phyloP scores from a whole-genome alignment of 2,329 filamentous ascomycete genomes.

The Exophiala calicioides region DNA sequence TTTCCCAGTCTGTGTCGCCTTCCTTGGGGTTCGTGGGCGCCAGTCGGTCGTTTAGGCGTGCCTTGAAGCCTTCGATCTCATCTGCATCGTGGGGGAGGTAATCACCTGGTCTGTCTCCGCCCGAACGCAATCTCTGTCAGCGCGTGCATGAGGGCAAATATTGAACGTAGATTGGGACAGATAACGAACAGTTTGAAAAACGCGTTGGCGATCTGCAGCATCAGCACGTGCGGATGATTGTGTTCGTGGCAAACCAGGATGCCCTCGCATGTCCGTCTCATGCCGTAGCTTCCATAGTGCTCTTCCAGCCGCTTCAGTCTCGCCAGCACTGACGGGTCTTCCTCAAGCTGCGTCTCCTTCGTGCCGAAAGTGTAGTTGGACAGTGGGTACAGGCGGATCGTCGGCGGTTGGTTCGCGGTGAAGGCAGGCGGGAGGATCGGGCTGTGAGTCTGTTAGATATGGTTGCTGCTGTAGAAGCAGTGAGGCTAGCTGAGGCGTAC shows the following conservation, averaged over 20 bases:
- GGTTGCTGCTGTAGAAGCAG: background rate
- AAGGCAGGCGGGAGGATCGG: conserved; percentile 80
- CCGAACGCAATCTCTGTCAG: too few relatives aligned
- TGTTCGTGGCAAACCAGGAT: conserved; percentile 98
- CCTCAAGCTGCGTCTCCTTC: conserved; percentile 96
- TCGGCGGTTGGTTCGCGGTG: conserved; percentile 83
- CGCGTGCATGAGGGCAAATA: conserved; percentile 6
- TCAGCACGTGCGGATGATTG: conserved; percentile 97
- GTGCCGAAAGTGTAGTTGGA: conserved; percentile 99
- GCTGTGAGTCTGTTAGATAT: conserved; percentile 37
- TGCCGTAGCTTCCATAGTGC: conserved; percentile 87
- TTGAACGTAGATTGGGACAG: too few relatives aligned
- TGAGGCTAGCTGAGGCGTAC: conserved; percentile 7
- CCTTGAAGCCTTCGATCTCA: conserved; percentile 93
- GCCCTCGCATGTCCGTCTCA: conserved; percentile 95
- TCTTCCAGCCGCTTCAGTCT: conserved; percentile 93
- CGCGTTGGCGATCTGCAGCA: conserved; percentile 98
- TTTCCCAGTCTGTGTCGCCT: conserved; percentile 70
- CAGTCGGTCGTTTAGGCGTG: conserved; percentile 85
- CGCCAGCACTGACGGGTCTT: conserved; percentile 92
- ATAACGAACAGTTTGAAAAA: conserved; percentile 84
- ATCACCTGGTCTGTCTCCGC: conserved; percentile 70
- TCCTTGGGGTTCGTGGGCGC: conserved; percentile 89
- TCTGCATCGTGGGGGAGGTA: conserved; percentile 85
- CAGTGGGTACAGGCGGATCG: conserved; percentile 88